Conservation (phyloP, 768 basidiomycete genomes). For the Psilocybe cubensis region DNA sequence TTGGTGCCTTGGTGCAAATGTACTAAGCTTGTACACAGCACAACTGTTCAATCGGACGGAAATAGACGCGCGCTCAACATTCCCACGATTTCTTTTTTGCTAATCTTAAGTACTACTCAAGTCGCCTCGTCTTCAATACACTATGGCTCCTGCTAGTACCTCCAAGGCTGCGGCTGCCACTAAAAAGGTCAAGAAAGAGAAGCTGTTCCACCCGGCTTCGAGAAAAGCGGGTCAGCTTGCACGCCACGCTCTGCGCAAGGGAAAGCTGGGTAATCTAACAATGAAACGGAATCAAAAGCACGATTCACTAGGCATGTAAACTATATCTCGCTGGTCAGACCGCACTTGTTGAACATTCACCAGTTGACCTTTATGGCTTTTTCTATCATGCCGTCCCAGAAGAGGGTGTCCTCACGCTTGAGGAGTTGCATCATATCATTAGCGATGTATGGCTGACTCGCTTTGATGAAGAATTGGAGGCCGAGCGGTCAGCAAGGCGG, state of each 20-base stretch:
- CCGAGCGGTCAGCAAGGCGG: slow-evolving; percentile 61
- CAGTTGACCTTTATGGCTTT: slow-evolving; percentile 76
- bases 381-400: slow-evolving; percentile 75
- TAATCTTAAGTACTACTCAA: not conserved
- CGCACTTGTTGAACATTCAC: slow-evolving; percentile 13
- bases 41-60: not conserved
- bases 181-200: slow-evolving; percentile 61
- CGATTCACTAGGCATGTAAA: slow-evolving; percentile 49
- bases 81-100: slow-evolving; percentile 26
- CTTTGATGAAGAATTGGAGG: slow-evolving; percentile 65
- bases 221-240: slow-evolving; percentile 80
- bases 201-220: slow-evolving; percentile 82
- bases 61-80: slow-evolving; percentile 1
- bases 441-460: slow-evolving; percentile 75
- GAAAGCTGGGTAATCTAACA: slow-evolving; percentile 60
- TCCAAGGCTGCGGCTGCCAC: slow-evolving; percentile 31
- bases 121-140: slow-evolving; percentile 8
- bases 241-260: slow-evolving; percentile 68
- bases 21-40: too few species aligned
- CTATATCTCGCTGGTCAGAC: slow-evolving; percentile 1
- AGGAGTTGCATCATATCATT: slow-evolving; percentile 68
- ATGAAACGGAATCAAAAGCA: slow-evolving; percentile 63
- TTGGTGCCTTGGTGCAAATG: not conserved
- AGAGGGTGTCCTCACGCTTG: slow-evolving; percentile 57
- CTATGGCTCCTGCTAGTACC: slow-evolving; percentile 45